Evolutionary conservation across 1,139 yeast species (phyloP).

Genomic region (Torulaspora pretoriensis): DNA sequence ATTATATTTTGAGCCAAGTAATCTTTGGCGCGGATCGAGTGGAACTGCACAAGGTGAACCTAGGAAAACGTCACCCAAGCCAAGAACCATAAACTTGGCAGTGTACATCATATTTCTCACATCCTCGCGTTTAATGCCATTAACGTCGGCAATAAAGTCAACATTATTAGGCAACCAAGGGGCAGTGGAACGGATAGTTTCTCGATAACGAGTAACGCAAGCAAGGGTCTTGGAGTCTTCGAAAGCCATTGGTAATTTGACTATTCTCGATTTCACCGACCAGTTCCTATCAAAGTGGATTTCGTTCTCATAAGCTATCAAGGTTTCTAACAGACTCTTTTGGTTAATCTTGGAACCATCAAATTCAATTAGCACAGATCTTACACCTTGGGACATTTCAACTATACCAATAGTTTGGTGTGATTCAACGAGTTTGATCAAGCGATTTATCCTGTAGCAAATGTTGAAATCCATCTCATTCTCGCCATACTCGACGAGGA

Average conservation of each 20-base stretch:
- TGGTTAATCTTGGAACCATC: slow-evolving; percentile 61
- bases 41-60: slow-evolving; percentile 99
- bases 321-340: slow-evolving; percentile 52
- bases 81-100: slow-evolving; percentile 87
- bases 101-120: slow-evolving; percentile 80
- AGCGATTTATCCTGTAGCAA: slow-evolving; percentile 77
- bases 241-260: slow-evolving; percentile 91
- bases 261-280: slow-evolving; percentile 76
- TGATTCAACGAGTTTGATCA: slow-evolving; percentile 65
- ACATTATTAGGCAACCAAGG: slow-evolving; percentile 98
- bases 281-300: slow-evolving; percentile 71
- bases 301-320: slow-evolving; percentile 71
- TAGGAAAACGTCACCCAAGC: slow-evolving; percentile 93
- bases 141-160: slow-evolving; percentile 85
- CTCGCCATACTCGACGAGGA: slow-evolving; percentile 89
- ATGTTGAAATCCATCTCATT: slow-evolving; percentile 79
- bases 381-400: slow-evolving; percentile 96
- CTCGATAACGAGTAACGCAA: slow-evolving; percentile 86
- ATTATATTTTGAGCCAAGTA: slow-evolving; percentile 88
- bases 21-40: slow-evolving; percentile 90
- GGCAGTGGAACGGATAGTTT: slow-evolving; percentile 87
- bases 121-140: slow-evolving; percentile 70
- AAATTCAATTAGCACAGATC: slow-evolving; percentile 86
- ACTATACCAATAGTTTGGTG: slow-evolving; percentile 72
- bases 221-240: slow-evolving; percentile 85